Base-by-base conservation (phyloP, 495 filamentous ascomycete genomes). In the Aspergillus mulundensis region DNA sequence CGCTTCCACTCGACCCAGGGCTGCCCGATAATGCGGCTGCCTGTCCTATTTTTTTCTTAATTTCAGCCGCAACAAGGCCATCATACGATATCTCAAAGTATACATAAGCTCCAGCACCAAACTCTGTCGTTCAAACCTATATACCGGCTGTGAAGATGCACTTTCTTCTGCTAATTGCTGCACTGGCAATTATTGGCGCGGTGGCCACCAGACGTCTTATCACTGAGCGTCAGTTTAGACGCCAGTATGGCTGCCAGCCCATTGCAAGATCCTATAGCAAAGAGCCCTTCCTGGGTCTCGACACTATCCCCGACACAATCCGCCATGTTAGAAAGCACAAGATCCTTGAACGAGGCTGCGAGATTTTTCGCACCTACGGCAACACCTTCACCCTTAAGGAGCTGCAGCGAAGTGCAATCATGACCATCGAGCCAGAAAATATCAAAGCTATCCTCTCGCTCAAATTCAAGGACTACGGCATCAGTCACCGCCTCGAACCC, bases 391-490 rank as follows among this genome's bases (percentile, higher is more conserved):
- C 39, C 4, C 18, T 43, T 3, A 50, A 41, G 18, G 38, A 44
- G 54, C 39, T 57, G 7, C 39, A 16, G 3, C 3, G 39, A 36
- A 15, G n/a, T 5, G 19, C 11, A 2, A 61, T 83, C 47, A 58
- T 71, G 24, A 90, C 88, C 1, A 68, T 69, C 40, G 87, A 90
- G 52, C 88, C 86, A 0, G 84, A 90, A 62, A 94, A 91, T 65
- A 81, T 95, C 67, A 88, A 94, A 66, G 83, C 89, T 1, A 73
- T 94, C 15, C 76, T 94, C 1, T 86, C 89, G 0, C 82, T 81
- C 1, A 84, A 91, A 59, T 94, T 91, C 63, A 77, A 81, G 18
- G 83, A 83, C 51, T 87, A 78, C 60, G 68, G 66, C 14, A 54
- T 81, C 0, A 73, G 72, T 1, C 30, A 58, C 21, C 51, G 77